Conservation (phyloP, 495 filamentous ascomycete genomes). For the Penicillium nucicola region DNA sequence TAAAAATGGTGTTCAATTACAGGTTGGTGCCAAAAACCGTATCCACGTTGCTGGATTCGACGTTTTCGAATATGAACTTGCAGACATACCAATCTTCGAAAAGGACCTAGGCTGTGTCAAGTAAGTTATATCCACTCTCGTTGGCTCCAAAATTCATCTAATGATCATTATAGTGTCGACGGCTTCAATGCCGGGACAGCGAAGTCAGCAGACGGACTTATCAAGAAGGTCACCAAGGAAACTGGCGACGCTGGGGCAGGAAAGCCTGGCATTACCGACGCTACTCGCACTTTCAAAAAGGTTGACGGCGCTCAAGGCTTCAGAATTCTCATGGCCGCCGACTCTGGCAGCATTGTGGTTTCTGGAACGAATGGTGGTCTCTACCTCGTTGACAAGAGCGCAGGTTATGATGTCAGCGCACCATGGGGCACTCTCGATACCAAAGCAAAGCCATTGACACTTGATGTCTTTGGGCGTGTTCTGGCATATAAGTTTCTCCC, state of each 20-base stretch:
- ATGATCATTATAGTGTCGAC: too few species aligned
- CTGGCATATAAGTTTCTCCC: neutral
- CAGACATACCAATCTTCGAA: neutral
- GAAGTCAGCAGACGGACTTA: too few species aligned
- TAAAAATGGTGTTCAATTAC: slow-evolving; percentile 1
- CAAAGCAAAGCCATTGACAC: neutral
- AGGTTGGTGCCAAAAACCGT: slow-evolving; percentile 1
- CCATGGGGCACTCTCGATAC: neutral
- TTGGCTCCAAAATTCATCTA: too few species aligned
- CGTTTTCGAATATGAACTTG: slow-evolving; percentile 2
- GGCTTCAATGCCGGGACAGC: neutral
- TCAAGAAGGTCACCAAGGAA: too few species aligned
- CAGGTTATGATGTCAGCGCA: slow-evolving; percentile 1
- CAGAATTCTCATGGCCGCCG: neutral
- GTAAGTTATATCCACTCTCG: slow-evolving; percentile 1
- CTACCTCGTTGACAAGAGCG: neutral
- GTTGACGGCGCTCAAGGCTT: too few species aligned
- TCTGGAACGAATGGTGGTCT: neutral
- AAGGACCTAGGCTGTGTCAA: neutral
- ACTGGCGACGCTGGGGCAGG: too few species aligned
- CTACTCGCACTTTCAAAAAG: too few species aligned
- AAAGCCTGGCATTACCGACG: too few species aligned
- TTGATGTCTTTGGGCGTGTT: slow-evolving; percentile 2
- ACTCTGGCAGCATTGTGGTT: neutral
- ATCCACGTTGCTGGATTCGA: neutral